Percentiles rank a stretch among this genome's conserved stretches.
These are phyloP conservation scores for Litchi chinensis DNA, from an alignment of 345 rosid genomes.

Conservation along the genomic window DNA sequence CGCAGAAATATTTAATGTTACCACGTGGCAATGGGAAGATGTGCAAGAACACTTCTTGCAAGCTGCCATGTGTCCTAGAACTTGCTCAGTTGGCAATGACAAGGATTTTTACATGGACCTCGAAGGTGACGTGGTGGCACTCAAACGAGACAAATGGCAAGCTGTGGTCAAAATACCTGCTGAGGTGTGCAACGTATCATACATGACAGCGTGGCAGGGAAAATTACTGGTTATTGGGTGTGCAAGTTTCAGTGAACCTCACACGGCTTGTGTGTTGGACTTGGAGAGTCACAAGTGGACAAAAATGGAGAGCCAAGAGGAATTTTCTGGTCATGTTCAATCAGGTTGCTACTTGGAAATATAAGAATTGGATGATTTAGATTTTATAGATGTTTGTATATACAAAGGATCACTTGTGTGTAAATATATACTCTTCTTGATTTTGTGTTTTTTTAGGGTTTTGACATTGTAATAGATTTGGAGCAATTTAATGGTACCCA, in stretches of 20 bases:
- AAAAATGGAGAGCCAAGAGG: constrained; percentile 33
- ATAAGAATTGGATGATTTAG: constrained; percentile 12
- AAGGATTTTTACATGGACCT: constrained; percentile 42
- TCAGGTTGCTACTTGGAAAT: constrained; percentile 65
- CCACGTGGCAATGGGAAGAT: constrained; percentile 51
- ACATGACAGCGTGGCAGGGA: constrained; percentile 43
- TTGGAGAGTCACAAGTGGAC: constrained; percentile 46
- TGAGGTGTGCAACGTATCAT: constrained; percentile 42
- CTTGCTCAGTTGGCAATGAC: constrained; percentile 32
- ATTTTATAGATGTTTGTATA: not conserved
- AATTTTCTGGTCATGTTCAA: constrained; percentile 60
- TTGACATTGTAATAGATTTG: not conserved
- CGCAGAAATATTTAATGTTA: constrained; percentile 48
- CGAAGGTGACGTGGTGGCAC: constrained; percentile 39
- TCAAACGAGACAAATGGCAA: constrained; percentile 42
- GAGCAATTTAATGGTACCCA: not conserved
- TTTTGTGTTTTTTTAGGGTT: not conserved
- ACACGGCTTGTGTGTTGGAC: constrained; percentile 37
- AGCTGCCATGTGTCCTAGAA: constrained; percentile 36
- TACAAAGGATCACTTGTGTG: too few species aligned
- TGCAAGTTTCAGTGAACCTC: constrained; percentile 33
- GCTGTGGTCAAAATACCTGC: constrained; percentile 47
- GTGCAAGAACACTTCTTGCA: constrained; percentile 35
- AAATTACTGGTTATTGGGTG: constrained; percentile 67
- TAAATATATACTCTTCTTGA: too few species aligned